A percentile compares a stretch with the other conserved stretches of the same genome.
phyloP scores from a whole-genome alignment of 1,284 basidiomycete genomes.

The Fomes fomentarius region DNA sequence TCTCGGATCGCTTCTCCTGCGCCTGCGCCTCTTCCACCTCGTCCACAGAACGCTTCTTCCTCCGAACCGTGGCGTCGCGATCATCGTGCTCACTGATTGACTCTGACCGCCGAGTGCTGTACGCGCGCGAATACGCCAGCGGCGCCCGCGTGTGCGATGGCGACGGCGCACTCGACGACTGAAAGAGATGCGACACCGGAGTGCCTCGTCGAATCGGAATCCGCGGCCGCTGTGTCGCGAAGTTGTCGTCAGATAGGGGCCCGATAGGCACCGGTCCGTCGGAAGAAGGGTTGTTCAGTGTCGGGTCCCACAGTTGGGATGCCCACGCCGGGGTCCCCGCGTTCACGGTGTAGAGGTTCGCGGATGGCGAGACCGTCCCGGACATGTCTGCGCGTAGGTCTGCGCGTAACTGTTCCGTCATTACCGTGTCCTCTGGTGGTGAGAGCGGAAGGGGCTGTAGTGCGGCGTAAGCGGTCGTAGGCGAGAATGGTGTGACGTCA shows the following conservation, averaged over 20 bases:
- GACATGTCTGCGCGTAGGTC: constrained; percentile 33
- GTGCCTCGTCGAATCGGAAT: constrained; percentile 31
- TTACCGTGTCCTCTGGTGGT: constrained; percentile 43
- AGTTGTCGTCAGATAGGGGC: constrained; percentile 33
- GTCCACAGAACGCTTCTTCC: constrained; percentile 55
- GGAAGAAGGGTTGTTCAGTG: constrained; percentile 22
- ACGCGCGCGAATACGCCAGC: constrained; percentile 51
- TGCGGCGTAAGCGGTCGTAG: constrained; percentile 53
- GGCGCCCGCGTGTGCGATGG: constrained; percentile 43
- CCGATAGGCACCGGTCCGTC: constrained; percentile 26
- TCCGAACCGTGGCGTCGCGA: constrained; percentile 70
- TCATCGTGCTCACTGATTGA: constrained; percentile 64
- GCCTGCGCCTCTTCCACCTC: constrained; percentile 44
- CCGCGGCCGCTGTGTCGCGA: constrained; percentile 35
- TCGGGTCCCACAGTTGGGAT: constrained; percentile 59
- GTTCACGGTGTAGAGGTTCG: constrained; percentile 42
- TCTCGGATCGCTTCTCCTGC: constrained; percentile 33
- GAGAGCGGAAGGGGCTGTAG: constrained; percentile 63
- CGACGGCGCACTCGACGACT: constrained; percentile 71
- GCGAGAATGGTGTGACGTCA: constrained; percentile 56
- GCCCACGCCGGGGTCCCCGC: constrained; percentile 55
- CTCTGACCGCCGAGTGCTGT: constrained; percentile 62
- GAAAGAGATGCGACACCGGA: constrained; percentile 69
- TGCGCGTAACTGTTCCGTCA: constrained; percentile 29
- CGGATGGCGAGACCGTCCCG: constrained; percentile 59